These are phyloP conservation scores for Mycosphaerella sp. DNA, from an alignment of 2,329 filamentous ascomycete species.

Conservation along the genomic window DNA sequence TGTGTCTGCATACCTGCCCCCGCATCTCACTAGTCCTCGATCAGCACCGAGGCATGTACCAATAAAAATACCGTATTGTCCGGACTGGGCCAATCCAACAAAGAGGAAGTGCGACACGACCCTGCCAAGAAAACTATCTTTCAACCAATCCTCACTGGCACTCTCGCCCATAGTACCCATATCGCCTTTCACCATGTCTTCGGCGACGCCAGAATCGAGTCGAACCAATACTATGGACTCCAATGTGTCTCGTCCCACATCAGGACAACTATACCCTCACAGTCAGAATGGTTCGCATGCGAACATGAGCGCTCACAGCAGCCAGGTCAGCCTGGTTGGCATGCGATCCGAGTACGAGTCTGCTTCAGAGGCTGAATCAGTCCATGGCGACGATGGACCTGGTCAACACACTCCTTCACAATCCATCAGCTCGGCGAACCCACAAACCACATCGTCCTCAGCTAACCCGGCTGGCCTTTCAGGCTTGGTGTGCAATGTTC, in stretches of 20 bases:
- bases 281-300: slow-evolving; percentile 34
- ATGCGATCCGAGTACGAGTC: slow-evolving; percentile 40
- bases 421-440: slow-evolving; percentile 13
- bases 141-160: slow-evolving; percentile 25
- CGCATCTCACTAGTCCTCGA: slow-evolving; percentile 15
- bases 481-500: slow-evolving; percentile 62
- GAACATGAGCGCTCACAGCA: slow-evolving; percentile 41
- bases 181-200: slow-evolving; percentile 39
- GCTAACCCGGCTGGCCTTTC: slow-evolving; percentile 55
- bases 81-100: slow-evolving; percentile 41
- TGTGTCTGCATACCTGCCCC: slow-evolving; percentile 2
- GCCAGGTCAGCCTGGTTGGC: slow-evolving; percentile 42
- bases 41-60: slow-evolving; percentile 42
- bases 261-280: slow-evolving; percentile 37
- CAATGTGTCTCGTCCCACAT: slow-evolving; percentile 40
- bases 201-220: slow-evolving; percentile 39
- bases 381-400: slow-evolving; percentile 21
- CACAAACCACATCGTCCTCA: slow-evolving; percentile 22
- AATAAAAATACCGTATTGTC: slow-evolving; percentile 38
- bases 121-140: slow-evolving; percentile 18
- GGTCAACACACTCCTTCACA: slow-evolving; percentile 31
- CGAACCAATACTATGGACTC: slow-evolving; percentile 45
- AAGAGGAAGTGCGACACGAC: slow-evolving; percentile 33
- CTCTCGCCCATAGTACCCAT: slow-evolving; percentile 26
- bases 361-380: slow-evolving; percentile 33